Evolutionary conservation across 768 basidiomycete genomes (phyloP).

Genomic region (Roridomyces roridus): DNA sequence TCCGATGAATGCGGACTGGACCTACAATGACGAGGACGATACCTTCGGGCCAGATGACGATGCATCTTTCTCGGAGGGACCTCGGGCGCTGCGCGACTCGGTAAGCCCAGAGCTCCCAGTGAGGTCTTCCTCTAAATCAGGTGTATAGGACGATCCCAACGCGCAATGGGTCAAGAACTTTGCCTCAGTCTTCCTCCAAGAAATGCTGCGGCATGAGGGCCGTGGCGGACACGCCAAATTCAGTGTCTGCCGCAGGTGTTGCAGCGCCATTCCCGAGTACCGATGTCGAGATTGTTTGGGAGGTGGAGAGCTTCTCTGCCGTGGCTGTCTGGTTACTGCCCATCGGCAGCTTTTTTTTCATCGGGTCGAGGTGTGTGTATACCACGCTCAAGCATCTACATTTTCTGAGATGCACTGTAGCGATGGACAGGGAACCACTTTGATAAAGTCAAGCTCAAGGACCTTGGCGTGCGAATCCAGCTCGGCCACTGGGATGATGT

Average conservation of each 20-base stretch:
- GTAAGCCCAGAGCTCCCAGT: too few relatives aligned
- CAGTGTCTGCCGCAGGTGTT: background rate
- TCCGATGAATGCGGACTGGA: too few relatives aligned
- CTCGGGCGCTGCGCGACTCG: too few relatives aligned
- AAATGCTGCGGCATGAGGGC: slow-evolving; percentile 24
- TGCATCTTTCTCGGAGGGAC: too few relatives aligned
- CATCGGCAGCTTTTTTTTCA: slow-evolving; percentile 20
- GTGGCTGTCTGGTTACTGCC: background rate
- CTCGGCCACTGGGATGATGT: slow-evolving; percentile 18
- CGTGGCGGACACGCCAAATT: background rate
- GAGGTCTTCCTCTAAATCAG: background rate
- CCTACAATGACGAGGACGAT: too few relatives aligned
- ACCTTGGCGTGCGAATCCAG: slow-evolving; percentile 22
- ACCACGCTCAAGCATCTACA: background rate
- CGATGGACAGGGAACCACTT: slow-evolving; percentile 15
- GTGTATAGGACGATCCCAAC: slow-evolving; percentile 9
- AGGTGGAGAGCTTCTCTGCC: slow-evolving; percentile 3
- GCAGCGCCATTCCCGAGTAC: background rate
- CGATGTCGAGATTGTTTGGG: slow-evolving; percentile 21
- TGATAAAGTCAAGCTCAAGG: slow-evolving; percentile 1
- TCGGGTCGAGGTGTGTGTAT: slow-evolving; percentile 17
- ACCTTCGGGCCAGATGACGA: too few relatives aligned
- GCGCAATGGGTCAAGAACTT: slow-evolving; percentile 4
- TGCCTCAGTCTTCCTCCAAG: slow-evolving; percentile 14
- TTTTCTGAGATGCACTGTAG: background rate